Percentiles rank a stretch among this genome's conserved stretches.
Conservation (phyloP, 441 rosid species). For the Gossypium trilobum region DNA sequence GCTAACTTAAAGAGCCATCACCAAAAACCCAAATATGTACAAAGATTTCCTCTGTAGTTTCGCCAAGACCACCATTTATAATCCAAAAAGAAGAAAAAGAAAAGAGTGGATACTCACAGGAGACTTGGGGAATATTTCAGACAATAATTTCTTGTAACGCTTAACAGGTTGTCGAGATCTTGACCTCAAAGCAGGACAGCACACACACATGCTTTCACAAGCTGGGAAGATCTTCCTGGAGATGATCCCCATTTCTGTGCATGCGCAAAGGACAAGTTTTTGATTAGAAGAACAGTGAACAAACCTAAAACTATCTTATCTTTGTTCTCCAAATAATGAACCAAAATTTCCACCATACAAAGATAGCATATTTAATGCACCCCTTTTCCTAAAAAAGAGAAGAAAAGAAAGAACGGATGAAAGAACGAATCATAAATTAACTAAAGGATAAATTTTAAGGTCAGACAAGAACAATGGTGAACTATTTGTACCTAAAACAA, state of each 20-base stretch:
- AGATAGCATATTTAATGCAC: not conserved
- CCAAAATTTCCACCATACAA: constrained; percentile 4
- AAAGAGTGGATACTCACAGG: constrained; percentile 19
- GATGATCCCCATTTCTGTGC: constrained; percentile 74
- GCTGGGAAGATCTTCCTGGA: constrained; percentile 93
- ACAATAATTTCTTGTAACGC: constrained; percentile 85
- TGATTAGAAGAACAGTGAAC: not conserved
- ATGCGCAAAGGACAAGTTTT: constrained; percentile 14
- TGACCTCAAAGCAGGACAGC: constrained; percentile 97
- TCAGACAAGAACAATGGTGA: not conserved
- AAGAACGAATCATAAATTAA: not conserved
- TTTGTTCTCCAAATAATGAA: constrained; percentile 10
- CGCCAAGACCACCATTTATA: not conserved
- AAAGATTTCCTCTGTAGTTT: not conserved
- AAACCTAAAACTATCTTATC: not conserved
- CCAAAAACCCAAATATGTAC: not conserved
- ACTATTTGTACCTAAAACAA: not conserved
- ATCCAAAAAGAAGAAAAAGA: not conserved
- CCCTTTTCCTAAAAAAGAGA: not conserved
- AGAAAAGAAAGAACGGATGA: not conserved
- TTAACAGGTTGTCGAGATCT: constrained; percentile 97
- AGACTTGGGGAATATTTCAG: constrained; percentile 85
- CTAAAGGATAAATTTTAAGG: constrained; percentile 8
- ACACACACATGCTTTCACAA: constrained; percentile 91
- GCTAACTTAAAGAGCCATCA: not conserved